Evolutionary conservation across 108 stramenopile genomes (phyloP).

Genomic region (Nannochloropsis granulata): DNA sequence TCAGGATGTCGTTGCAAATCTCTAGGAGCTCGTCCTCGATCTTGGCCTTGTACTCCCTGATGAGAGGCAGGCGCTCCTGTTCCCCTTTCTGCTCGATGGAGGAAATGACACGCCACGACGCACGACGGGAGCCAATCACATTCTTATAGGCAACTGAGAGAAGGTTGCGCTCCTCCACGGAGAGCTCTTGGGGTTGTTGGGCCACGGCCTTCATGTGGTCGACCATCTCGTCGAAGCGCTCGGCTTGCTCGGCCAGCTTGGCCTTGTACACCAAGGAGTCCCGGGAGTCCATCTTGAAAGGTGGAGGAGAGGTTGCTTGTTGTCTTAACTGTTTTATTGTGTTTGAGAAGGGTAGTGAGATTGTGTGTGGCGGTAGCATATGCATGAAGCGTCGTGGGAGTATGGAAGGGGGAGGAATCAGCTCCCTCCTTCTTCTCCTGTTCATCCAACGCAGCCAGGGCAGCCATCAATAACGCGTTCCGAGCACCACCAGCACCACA

Average conservation of each 20-base stretch:
- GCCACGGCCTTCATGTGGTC: slow-evolving; percentile 97
- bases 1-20: slow-evolving; percentile 93
- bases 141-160: slow-evolving; percentile 76
- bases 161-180: slow-evolving; percentile 99
- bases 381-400: too few species aligned
- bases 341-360: too few species aligned
- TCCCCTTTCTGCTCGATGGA: slow-evolving; percentile 92
- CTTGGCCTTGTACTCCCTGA: slow-evolving; percentile 95
- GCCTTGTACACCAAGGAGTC: slow-evolving; percentile 80
- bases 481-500: too few species aligned
- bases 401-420: too few species aligned
- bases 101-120: slow-evolving; percentile 98
- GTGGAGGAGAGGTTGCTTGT: too few species aligned
- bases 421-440: too few species aligned
- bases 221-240: slow-evolving; percentile 50
- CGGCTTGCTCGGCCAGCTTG: slow-evolving; percentile 99
- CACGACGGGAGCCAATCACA: slow-evolving; percentile 97
- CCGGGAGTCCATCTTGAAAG: background rate
- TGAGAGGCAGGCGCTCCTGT: slow-evolving; percentile 75
- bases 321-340: too few species aligned
- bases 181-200: slow-evolving; percentile 86
- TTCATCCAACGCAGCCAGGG: too few species aligned
- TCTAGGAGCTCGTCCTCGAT: slow-evolving; percentile 73
- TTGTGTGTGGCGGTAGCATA: too few species aligned
- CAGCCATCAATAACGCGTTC: too few species aligned